These are phyloP conservation scores for Alternaria sp. DNA, from an alignment of 2,329 filamentous ascomycete species.

Conservation along the genomic window DNA sequence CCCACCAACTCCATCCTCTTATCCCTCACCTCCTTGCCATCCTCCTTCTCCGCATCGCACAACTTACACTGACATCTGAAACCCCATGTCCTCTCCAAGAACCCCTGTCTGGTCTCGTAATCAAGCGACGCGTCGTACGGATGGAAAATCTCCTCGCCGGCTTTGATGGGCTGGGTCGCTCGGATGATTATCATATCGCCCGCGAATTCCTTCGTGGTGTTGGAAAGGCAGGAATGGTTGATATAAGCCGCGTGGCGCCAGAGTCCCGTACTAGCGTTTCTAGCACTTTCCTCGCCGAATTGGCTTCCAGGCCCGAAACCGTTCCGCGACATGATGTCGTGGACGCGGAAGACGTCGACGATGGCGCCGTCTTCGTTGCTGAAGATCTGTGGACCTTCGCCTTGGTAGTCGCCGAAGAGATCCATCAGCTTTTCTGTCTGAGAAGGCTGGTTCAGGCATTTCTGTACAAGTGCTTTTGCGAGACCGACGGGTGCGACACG, in stretches of 20 bases:
- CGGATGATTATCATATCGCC: conserved; percentile 51
- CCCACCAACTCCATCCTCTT: conserved; percentile 30
- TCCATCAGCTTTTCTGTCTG: conserved; percentile 42
- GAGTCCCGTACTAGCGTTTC: conserved; percentile 44
- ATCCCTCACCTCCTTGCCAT: conserved; percentile 25
- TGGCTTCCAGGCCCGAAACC: conserved; percentile 49
- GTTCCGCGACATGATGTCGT: conserved; percentile 55
- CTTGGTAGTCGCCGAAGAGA: conserved; percentile 41
- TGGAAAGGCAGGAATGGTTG: conserved; percentile 55
- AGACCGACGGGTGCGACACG: conserved; percentile 30
- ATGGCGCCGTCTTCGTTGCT: conserved; percentile 48
- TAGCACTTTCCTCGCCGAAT: conserved; percentile 29
- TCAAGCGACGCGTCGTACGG: conserved; percentile 40
- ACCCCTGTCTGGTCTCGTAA: conserved; percentile 43
- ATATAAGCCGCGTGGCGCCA: conserved; percentile 52
- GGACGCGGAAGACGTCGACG: conserved; percentile 58
- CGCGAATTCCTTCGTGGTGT: conserved; percentile 48
- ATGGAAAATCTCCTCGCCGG: conserved; percentile 33
- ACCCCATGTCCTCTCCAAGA: conserved; percentile 45
- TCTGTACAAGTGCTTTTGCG: conserved; percentile 49
- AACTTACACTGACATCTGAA: conserved; percentile 52
- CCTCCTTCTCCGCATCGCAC: conserved; percentile 45
- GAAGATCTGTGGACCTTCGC: conserved; percentile 48
- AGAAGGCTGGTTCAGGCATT: conserved; percentile 54
- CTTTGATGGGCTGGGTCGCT: conserved; percentile 43